Evolutionary conservation across 495 filamentous ascomycete genomes (phyloP).

Genomic region (Hyaloscypha variabilis): DNA sequence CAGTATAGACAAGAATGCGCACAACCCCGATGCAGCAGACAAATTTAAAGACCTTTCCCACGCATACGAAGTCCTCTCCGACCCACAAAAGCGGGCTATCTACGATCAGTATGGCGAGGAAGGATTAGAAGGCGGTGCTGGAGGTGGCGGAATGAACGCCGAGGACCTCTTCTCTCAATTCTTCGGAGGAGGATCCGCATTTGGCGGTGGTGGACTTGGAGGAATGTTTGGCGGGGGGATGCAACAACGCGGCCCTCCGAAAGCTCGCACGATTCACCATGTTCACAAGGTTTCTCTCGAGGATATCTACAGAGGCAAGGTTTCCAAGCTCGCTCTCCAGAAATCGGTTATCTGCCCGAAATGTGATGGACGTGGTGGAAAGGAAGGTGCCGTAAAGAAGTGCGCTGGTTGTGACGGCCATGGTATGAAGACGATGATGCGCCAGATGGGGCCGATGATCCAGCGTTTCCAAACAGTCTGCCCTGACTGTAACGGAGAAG

Average conservation of each 20-base stretch:
- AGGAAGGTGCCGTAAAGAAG: conserved; percentile 93
- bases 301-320: conserved; percentile 97
- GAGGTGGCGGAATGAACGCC: conserved; percentile 85
- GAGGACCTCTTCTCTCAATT: conserved; percentile 98
- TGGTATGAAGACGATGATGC: conserved; percentile 99
- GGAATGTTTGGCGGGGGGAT: conserved; percentile 86
- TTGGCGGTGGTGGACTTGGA: conserved; percentile 72
- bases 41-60: conserved; percentile 98
- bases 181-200: conserved; percentile 74
- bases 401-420: conserved; percentile 88
- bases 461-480: conserved; percentile 99
- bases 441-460: conserved; percentile 99
- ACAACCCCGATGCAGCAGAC: conserved; percentile 90
- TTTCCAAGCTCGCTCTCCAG: conserved; percentile 95
- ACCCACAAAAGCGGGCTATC: conserved; percentile 83
- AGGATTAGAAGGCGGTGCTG: conserved; percentile 84
- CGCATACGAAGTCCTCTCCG: conserved; percentile 92
- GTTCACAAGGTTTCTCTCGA: conserved; percentile 97
- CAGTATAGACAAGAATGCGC: conserved; percentile 86
- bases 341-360: conserved; percentile 95
- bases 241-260: conserved; percentile 83
- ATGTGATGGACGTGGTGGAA: conserved; percentile 95
- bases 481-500: conserved; percentile 96
- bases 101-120: conserved; percentile 99
- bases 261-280: conserved; percentile 95